phyloP scores from a whole-genome alignment of 441 rosid species.

The Geranium incanum region DNA sequence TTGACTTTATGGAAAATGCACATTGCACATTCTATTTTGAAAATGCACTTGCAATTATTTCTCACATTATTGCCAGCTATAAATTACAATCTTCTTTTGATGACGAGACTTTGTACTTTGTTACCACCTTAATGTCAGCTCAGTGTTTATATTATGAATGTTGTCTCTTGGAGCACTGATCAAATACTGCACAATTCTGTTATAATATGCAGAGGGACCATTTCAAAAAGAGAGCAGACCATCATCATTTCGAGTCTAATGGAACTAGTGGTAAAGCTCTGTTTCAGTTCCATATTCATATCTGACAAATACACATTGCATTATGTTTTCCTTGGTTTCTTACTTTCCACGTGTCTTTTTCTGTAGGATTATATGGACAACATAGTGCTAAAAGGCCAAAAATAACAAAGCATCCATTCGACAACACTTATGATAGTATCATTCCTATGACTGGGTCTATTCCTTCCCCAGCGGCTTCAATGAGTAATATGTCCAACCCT shows the following conservation, averaged over 20 bases:
- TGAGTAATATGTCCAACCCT: constrained; percentile 92
- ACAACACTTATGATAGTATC: constrained; percentile 54
- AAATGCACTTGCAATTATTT: no score
- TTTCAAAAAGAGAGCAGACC: constrained; percentile 67
- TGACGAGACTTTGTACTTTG: not conserved
- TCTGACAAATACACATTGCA: constrained; percentile 8
- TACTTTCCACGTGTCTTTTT: constrained; percentile 18
- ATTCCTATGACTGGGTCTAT: constrained; percentile 48
- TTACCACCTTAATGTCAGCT: not conserved
- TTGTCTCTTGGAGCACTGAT: constrained; percentile 1
- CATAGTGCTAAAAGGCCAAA: constrained; percentile 72
- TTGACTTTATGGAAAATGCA: not conserved
- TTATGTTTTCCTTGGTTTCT: constrained; percentile 18
- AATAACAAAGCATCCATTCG: constrained; percentile 57
- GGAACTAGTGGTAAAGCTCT: constrained; percentile 54
- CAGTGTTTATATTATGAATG: constrained; percentile 2
- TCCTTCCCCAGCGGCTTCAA: constrained; percentile 86
- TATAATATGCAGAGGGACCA: constrained; percentile 57
- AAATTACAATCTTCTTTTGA: not conserved
- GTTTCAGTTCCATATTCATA: constrained; percentile 16
- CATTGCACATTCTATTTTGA: not conserved
- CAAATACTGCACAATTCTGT: constrained; percentile 16
- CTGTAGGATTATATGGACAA: constrained; percentile 66
- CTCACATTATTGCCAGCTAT: not conserved
- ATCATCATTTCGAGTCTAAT: constrained; percentile 69